Evolutionary conservation across 2,329 filamentous ascomycete species (phyloP).

Genomic region (Xylaria polymorpha): DNA sequence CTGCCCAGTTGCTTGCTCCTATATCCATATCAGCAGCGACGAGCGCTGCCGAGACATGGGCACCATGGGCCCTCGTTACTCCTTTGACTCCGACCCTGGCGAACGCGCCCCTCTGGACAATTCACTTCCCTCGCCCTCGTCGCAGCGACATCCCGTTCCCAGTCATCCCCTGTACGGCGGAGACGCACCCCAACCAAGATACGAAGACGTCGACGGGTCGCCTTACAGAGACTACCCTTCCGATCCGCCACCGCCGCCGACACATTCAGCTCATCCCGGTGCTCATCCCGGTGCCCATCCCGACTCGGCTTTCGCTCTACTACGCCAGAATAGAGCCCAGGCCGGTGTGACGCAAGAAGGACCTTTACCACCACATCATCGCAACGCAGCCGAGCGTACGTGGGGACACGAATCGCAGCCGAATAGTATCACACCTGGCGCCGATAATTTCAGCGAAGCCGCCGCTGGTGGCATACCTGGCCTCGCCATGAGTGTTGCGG

Average conservation of each 20-base stretch:
- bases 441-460: slow-evolving; percentile 73
- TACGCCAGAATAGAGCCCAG: slow-evolving; percentile 52
- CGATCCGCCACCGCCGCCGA: slow-evolving; percentile 37
- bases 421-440: slow-evolving; percentile 67
- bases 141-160: slow-evolving; percentile 18
- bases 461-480: slow-evolving; percentile 75
- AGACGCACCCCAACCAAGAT: slow-evolving; percentile 32
- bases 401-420: slow-evolving; percentile 47
- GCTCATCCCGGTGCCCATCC: slow-evolving; percentile 47
- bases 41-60: slow-evolving; percentile 31
- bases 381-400: slow-evolving; percentile 37
- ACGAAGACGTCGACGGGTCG: slow-evolving; percentile 42
- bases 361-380: slow-evolving; percentile 48
- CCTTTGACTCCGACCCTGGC: slow-evolving; percentile 47
- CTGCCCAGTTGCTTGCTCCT: neutral
- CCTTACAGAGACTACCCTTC: slow-evolving; percentile 40
- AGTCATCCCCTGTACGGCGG: slow-evolving; percentile 22
- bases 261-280: slow-evolving; percentile 37
- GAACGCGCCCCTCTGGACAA: slow-evolving; percentile 49
- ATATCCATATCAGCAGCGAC: slow-evolving; percentile 18
- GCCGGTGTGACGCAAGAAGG: slow-evolving; percentile 44
- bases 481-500: slow-evolving; percentile 74
- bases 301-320: slow-evolving; percentile 53
- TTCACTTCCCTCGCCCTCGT: slow-evolving; percentile 38
- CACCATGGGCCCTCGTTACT: slow-evolving; percentile 49